Evolutionary conservation across 352 stramenopile species (phyloP), one percentile per base, ranked within the genome.

Genomic region (Blastocystis sp.): DNA sequence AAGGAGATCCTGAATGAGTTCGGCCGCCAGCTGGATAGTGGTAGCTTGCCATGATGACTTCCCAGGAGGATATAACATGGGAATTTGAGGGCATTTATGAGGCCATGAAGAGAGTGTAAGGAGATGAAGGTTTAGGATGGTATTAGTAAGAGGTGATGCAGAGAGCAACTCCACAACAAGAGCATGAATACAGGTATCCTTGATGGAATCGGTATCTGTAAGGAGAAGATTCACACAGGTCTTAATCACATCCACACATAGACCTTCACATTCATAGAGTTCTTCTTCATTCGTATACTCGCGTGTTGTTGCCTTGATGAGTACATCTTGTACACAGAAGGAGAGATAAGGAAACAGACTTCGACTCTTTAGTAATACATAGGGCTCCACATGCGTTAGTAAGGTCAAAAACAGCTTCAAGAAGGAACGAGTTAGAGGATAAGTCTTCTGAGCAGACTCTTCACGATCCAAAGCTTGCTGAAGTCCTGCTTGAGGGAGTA

Each of bases 121-220:
- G 27, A n/a, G 44, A n/a, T 84, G 73, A 2, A 84, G 44, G n/a
- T n/a, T 30, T 19, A 84, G 73, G 3, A 84, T 13, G 2, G 11
- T 0, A 17, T 68, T 30, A 17, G 53, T 58, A 35, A 84, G 73
- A 33, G 73, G 48, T 7, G 73, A 84, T 6, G 22, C 42, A 35
- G 53, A 58, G 56, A 68, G 51, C 48, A 84, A 30, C 33, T 84
- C 73, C 15, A 42, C 53, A 30, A 84, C 22, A 30, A 84, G 48
- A 13, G 73, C 51, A 42, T 48, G 51, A n/a, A 84, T 44, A 57
- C 73, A 66, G n/a, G 51, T 68, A 19, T 51, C 66, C 27, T 62
- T 62, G 3, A 51, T 19, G 6, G 11, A 7, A 42, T 53, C 6
- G 6, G 4, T 57, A n/a, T 35, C 44, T 3, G 27, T 24, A 19